Base-by-base conservation (phyloP, 306 rosid genomes). In the Prunus persica region DNA sequence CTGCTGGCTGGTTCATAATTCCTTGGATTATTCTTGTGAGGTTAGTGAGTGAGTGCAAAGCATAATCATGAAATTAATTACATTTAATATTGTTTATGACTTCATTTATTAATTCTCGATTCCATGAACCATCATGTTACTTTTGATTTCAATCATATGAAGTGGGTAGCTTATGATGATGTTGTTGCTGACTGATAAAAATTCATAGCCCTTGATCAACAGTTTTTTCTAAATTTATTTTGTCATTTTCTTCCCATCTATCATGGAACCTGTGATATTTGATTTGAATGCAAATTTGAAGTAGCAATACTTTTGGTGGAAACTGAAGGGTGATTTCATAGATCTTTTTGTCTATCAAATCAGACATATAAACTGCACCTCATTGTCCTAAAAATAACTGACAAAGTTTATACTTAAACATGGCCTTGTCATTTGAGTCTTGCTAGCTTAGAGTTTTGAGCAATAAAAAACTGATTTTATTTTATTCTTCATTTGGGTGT, bases 11-110 rank as follows among this genome's bases (percentile, higher is more conserved):
- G 9, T 58, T 57, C 61, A 46, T 47, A 43, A 57, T 57, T 71
- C 50, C 14, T 65, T 63, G 13, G 28, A 8, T 70, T 41, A 14
- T 22, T 56, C 27, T 71, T 55, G 32, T 13, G 27, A 13, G 76
- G 52, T 56, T 8, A 20, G 27, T 32, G 45, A 71, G 32, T 32
- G 41, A 67, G 89, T 88, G 87, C 82, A 76, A 43, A 20, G 80
- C 83, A 83, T 79, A 82, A 85, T 91, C 82, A 88, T 82, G 82
- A 50, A 63, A 79, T 30, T 30, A n/a, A 71, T 65, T 78, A 63
- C 69, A 67, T 51, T 54, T 76, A 65, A 58, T 73, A 77, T 54
- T 43, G 38, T 34, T 22, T 11, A 67, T 51, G 25, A 3, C 16
- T 25, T 2, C n/a, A 62, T 72, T 20, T 45, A 8, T 54, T 60